Conservation (phyloP, 768 basidiomycete species). For the Russula brevipes region DNA sequence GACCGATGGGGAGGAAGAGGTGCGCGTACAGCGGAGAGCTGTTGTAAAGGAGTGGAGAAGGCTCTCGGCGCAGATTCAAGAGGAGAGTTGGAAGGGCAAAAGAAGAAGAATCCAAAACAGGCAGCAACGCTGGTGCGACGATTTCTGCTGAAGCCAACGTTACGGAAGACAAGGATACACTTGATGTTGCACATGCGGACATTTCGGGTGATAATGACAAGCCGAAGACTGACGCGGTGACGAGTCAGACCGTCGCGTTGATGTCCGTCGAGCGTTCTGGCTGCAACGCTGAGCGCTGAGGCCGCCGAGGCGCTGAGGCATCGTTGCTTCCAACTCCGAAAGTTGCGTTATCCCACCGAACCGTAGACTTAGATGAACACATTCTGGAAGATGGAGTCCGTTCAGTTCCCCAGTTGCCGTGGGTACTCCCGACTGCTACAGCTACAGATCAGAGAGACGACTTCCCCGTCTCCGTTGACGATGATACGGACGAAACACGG, state of each 20-base stretch:
- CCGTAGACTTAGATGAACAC: background rate
- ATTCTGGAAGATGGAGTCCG: background rate
- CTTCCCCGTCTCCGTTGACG: background rate
- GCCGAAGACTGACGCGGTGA: background rate
- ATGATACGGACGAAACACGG: background rate
- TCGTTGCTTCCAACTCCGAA: background rate
- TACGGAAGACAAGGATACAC: background rate
- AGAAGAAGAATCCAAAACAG: background rate
- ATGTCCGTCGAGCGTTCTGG: no score
- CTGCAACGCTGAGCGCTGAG: no score
- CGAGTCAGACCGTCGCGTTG: no score
- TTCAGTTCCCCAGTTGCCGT: no score
- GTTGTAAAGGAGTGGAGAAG: conserved; percentile 56
- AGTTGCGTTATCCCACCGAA: no score
- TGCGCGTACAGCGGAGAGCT: conserved; percentile 47
- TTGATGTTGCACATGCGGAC: background rate
- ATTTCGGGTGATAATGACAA: background rate
- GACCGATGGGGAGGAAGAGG: conserved; percentile 50
- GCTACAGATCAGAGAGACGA: background rate
- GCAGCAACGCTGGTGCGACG: background rate
- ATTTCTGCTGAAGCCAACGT: background rate
- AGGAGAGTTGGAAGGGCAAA: conserved; percentile 5
- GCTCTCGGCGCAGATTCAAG: conserved; percentile 57
- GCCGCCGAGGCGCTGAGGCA: background rate
- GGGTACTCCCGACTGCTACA: no score